Conservation (phyloP, 495 filamentous ascomycete genomes). For the Aspergillus baeticus region DNA sequence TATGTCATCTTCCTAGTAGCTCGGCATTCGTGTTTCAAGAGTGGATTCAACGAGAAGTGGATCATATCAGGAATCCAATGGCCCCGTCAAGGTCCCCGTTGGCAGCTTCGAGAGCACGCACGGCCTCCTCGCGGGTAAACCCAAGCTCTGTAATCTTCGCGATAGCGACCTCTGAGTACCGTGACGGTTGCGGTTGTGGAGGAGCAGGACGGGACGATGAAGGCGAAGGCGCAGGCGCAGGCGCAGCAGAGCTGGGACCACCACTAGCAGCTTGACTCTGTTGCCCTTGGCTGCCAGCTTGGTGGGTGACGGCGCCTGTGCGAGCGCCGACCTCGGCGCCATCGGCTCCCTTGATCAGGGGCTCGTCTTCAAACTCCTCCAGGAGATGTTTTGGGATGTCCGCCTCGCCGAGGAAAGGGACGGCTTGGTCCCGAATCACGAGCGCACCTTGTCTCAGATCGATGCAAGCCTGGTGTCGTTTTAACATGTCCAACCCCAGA, state of each 20-base stretch:
- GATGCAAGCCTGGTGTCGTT: slow-evolving; percentile 87
- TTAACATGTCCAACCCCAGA: slow-evolving; percentile 93
- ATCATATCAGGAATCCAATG: slow-evolving; percentile 73
- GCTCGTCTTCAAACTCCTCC: slow-evolving; percentile 74
- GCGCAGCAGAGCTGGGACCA: slow-evolving; percentile 12
- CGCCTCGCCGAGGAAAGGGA: slow-evolving; percentile 86
- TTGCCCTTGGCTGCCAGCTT: slow-evolving; percentile 35
- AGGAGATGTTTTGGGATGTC: slow-evolving; percentile 80
- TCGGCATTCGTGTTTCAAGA: background rate
- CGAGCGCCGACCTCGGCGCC: slow-evolving; percentile 82
- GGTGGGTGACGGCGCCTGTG: slow-evolving; percentile 76
- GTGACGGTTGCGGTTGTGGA: slow-evolving; percentile 28
- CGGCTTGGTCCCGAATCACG: slow-evolving; percentile 81
- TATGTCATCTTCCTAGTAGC: slow-evolving; percentile 2
- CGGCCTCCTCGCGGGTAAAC: slow-evolving; percentile 71
- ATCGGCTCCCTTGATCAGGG: slow-evolving; percentile 78
- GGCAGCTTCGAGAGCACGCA: slow-evolving; percentile 77
- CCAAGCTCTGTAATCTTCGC: slow-evolving; percentile 76
- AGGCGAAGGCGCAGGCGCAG: background rate
- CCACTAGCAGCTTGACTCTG: slow-evolving; percentile 19
- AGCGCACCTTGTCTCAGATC: slow-evolving; percentile 79
- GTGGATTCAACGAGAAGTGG: background rate
- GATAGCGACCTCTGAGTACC: slow-evolving; percentile 41
- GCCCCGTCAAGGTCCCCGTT: slow-evolving; percentile 85
- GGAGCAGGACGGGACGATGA: slow-evolving; percentile 27